phyloP scores from a whole-genome alignment of 1,284 basidiomycete species.

The Ceratobasidium sp. region DNA sequence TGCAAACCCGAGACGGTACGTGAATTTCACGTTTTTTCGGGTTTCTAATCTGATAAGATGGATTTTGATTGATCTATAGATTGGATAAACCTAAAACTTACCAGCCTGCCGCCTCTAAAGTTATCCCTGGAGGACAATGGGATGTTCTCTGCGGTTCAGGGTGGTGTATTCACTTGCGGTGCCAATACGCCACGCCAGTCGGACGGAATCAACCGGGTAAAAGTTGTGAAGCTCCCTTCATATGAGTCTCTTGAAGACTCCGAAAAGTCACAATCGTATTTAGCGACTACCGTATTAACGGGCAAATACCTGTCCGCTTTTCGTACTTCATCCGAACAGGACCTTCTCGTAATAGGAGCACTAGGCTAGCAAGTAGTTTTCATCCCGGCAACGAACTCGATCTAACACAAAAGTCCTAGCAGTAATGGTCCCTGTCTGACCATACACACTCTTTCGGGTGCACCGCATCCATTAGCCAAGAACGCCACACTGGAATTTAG shows the following conservation, averaged over 20 bases:
- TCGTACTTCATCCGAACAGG: constrained; percentile 26
- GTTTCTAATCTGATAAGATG: constrained; percentile 2
- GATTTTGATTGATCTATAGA: constrained; percentile 11
- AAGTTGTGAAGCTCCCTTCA: constrained; percentile 15
- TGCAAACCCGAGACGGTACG: constrained; percentile 31
- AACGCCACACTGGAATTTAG: background rate
- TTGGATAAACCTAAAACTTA: constrained; percentile 32
- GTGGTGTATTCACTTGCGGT: constrained; percentile 37
- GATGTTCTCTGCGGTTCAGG: constrained; percentile 34
- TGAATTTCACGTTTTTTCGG: background rate
- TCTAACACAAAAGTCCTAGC: constrained; percentile 10
- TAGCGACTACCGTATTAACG: constrained; percentile 18
- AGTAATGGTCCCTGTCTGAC: constrained; percentile 23
- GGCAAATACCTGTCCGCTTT: constrained; percentile 31
- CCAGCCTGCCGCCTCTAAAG: constrained; percentile 13
- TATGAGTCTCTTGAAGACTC: background rate
- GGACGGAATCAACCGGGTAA: constrained; percentile 33
- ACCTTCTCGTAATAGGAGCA: constrained; percentile 23
- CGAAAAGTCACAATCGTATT: background rate
- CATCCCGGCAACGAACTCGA: background rate
- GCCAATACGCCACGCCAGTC: constrained; percentile 18
- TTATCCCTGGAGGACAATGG: constrained; percentile 36
- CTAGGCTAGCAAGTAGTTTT: constrained; percentile 10
- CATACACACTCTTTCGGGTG: constrained; percentile 23
- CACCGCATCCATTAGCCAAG: constrained; percentile 27